Evolutionary conservation across 176 grass and related monocot species (phyloP).

Genomic region (Canna indica): DNA sequence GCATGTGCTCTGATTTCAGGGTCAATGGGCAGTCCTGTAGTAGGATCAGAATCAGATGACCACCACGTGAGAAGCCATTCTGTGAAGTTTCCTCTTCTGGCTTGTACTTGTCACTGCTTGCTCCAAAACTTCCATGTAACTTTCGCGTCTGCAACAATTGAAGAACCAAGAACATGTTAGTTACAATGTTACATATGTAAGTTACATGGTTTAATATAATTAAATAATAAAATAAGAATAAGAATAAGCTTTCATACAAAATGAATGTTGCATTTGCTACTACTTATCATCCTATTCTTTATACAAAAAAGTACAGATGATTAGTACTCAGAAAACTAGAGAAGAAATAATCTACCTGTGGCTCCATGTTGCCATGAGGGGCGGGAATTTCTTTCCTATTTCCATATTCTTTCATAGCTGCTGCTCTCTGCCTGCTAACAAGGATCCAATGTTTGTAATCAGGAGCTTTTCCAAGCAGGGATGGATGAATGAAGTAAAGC

Average conservation of each 20-base stretch:
- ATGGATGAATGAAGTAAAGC: background rate
- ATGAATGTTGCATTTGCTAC: too few relatives aligned
- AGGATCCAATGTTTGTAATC: background rate
- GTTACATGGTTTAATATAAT: too few relatives aligned
- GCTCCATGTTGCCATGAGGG: constrained; percentile 49
- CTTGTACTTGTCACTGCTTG: constrained; percentile 57
- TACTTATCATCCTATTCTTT: too few relatives aligned
- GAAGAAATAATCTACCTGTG: constrained; percentile 44
- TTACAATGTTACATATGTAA: background rate
- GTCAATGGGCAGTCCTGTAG: constrained; percentile 49
- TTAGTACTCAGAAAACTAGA: too few relatives aligned
- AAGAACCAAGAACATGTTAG: background rate
- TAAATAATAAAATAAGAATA: too few relatives aligned
- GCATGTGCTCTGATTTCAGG: constrained; percentile 35
- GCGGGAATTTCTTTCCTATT: constrained; percentile 64
- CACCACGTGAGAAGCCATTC: constrained; percentile 43
- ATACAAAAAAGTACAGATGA: too few relatives aligned
- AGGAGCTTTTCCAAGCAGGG: constrained; percentile 5
- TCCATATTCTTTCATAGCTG: constrained; percentile 61
- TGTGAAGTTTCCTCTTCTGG: constrained; percentile 62
- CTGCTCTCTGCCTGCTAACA: constrained; percentile 70
- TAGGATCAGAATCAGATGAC: constrained; percentile 56
- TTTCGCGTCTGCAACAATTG: constrained; percentile 34
- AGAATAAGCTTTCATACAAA: too few relatives aligned
- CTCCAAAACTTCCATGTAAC: constrained; percentile 56